These are phyloP conservation scores for Petasospora fabianii DNA, from an alignment of 1,139 yeast genomes.

Conservation along the genomic window DNA sequence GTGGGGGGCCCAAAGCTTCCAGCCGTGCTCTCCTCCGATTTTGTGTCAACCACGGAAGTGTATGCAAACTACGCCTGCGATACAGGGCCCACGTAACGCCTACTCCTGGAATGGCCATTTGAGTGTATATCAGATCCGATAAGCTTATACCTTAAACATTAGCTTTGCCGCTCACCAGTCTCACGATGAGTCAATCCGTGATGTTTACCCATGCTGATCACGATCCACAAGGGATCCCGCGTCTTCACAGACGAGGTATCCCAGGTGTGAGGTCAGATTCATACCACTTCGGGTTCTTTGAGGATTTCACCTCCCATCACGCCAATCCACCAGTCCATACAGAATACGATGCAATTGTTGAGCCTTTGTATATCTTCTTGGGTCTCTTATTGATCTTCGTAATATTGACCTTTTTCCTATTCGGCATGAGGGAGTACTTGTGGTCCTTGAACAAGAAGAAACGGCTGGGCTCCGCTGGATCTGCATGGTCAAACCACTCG, in stretches of 20 bases:
- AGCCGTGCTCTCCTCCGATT: too few relatives aligned
- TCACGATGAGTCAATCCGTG: too few relatives aligned
- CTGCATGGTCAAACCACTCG: slow-evolving; percentile 20
- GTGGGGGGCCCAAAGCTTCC: too few relatives aligned
- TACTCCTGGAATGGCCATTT: too few relatives aligned
- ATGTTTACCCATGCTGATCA: too few relatives aligned
- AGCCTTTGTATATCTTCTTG: slow-evolving; percentile 20
- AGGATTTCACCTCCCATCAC: slow-evolving; percentile 19
- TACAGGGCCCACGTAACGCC: too few relatives aligned
- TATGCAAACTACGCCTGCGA: too few relatives aligned
- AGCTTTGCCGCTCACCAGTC: too few relatives aligned
- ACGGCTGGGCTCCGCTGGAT: slow-evolving; percentile 16
- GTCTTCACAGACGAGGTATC: slow-evolving; percentile 16
- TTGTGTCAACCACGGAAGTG: too few relatives aligned
- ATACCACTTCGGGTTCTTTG: slow-evolving; percentile 27
- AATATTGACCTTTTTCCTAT: slow-evolving; percentile 15
- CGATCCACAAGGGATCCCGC: too few relatives aligned
- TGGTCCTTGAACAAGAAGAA: slow-evolving; percentile 19
- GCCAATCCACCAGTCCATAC: slow-evolving; percentile 13
- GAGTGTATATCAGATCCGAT: too few relatives aligned
- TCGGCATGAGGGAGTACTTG: slow-evolving; percentile 23
- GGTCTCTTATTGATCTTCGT: slow-evolving; percentile 11
- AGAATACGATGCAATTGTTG: slow-evolving; percentile 17
- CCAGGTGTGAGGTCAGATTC: slow-evolving; percentile 28
- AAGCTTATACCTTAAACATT: too few relatives aligned